These are phyloP conservation scores for Vigna radiata DNA, from an alignment of 306 rosid species.

Conservation along the genomic window DNA sequence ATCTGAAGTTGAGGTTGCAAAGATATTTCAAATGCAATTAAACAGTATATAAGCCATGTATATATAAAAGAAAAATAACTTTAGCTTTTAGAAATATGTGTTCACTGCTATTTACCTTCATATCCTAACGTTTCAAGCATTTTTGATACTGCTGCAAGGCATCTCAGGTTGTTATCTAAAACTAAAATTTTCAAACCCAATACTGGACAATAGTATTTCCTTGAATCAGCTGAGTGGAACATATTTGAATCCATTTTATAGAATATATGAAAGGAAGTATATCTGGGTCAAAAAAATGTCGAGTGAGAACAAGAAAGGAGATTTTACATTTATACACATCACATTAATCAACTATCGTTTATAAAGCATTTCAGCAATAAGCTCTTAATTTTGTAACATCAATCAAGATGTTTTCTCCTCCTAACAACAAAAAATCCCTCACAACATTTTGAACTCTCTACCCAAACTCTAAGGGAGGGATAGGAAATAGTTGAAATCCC, in stretches of 20 bases:
- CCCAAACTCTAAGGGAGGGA: background rate
- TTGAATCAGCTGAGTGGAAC: background rate
- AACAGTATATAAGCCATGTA: slow-evolving; percentile 27
- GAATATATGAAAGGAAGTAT: slow-evolving; percentile 3
- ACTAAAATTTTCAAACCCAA: slow-evolving; percentile 50
- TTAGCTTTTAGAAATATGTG: slow-evolving; percentile 21
- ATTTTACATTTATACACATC: background rate
- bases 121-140: slow-evolving; percentile 51
- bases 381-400: background rate
- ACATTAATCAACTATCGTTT: background rate
- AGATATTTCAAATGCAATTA: slow-evolving; percentile 29
- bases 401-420: background rate
- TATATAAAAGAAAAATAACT: background rate
- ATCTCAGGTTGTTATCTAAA: slow-evolving; percentile 49
- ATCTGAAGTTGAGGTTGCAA: slow-evolving; percentile 26
- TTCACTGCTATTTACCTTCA: slow-evolving; percentile 53
- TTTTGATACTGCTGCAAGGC: slow-evolving; percentile 41
- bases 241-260: slow-evolving; percentile 20
- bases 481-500: background rate
- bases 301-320: slow-evolving; percentile 28
- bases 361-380: background rate
- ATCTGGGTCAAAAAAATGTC: slow-evolving; percentile 10
- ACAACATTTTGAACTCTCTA: background rate
- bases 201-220: slow-evolving; percentile 6
- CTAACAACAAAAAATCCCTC: background rate